Conservation (phyloP, 23 red algal genomes). For the Gracilaria gracilis region DNA sequence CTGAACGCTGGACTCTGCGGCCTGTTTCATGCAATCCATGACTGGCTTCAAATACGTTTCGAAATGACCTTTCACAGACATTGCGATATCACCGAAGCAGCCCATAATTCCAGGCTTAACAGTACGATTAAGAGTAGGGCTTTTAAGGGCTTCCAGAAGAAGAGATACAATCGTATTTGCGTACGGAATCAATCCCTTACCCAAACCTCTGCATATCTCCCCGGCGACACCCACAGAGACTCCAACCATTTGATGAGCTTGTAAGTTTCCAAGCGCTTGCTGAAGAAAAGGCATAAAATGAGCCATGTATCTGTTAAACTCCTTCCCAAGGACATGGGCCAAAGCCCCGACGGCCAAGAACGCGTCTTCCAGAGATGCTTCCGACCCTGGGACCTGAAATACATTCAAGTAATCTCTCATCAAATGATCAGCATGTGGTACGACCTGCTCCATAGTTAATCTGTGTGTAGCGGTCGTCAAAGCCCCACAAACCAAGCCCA, state of each 20-base stretch:
- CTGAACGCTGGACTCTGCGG: constrained; percentile 81
- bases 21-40: constrained; percentile 89
- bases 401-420: constrained; percentile 81
- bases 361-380: constrained; percentile 87
- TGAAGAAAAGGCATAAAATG: constrained; percentile 81
- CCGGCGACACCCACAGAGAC: constrained; percentile 79
- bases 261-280: constrained; percentile 83
- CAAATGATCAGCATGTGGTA: constrained; percentile 73
- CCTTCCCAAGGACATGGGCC: constrained; percentile 79
- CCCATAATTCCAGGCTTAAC: constrained; percentile 96
- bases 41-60: constrained; percentile 77
- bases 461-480: constrained; percentile 74
- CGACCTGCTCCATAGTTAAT: constrained; percentile 43
- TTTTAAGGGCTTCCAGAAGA: constrained; percentile 84
- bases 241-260: constrained; percentile 82
- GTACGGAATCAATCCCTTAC: constrained; percentile 69
- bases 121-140: constrained; percentile 70
- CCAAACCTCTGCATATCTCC: constrained; percentile 91
- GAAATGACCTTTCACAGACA: constrained; percentile 91
- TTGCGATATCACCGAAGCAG: constrained; percentile 96
- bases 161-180: constrained; percentile 78
- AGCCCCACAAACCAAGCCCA: constrained; percentile 89
- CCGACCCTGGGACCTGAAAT: constrained; percentile 61
- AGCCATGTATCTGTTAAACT: constrained; percentile 85
- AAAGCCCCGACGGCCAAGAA: constrained; percentile 86